These are phyloP conservation scores for Prunus dulcis DNA, from an alignment of 306 rosid genomes.

Conservation along the genomic window DNA sequence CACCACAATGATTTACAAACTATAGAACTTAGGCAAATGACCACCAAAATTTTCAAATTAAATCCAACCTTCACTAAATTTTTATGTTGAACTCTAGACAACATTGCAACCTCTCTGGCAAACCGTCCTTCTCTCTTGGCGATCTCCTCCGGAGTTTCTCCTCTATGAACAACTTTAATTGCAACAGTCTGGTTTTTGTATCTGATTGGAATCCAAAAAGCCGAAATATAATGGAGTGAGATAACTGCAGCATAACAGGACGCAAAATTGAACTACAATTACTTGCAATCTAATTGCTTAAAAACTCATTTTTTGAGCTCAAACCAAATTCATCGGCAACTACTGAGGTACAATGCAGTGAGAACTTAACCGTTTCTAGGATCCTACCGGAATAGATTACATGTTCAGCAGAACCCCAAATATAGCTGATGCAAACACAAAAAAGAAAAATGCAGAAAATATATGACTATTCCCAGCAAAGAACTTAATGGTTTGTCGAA, in stretches of 20 bases:
- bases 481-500: not conserved
- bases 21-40: slow-evolving; percentile 3
- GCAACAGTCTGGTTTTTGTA: slow-evolving; percentile 87
- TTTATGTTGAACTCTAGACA: slow-evolving; percentile 88
- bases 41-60: slow-evolving; percentile 18
- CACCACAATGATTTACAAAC: slow-evolving; percentile 14
- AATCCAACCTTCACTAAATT: slow-evolving; percentile 83
- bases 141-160: slow-evolving; percentile 73
- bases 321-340: slow-evolving; percentile 18
- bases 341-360: not conserved
- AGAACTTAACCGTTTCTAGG: not conserved
- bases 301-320: slow-evolving; percentile 4
- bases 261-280: not conserved
- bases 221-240: slow-evolving; percentile 17
- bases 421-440: not conserved
- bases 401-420: slow-evolving; percentile 7
- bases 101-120: slow-evolving; percentile 89
- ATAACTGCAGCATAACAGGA: slow-evolving; percentile 17
- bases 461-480: not conserved
- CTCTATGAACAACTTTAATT: slow-evolving; percentile 74
- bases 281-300: slow-evolving; percentile 7
- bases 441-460: not conserved
- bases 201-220: slow-evolving; percentile 41
- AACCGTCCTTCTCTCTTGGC: slow-evolving; percentile 72
- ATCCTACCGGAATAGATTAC: slow-evolving; percentile 5